Percentiles rank a stretch among this genome's conserved stretches.
These are phyloP conservation scores for Penicillium longicatenatum DNA, from an alignment of 495 filamentous ascomycete species.

Conservation along the genomic window DNA sequence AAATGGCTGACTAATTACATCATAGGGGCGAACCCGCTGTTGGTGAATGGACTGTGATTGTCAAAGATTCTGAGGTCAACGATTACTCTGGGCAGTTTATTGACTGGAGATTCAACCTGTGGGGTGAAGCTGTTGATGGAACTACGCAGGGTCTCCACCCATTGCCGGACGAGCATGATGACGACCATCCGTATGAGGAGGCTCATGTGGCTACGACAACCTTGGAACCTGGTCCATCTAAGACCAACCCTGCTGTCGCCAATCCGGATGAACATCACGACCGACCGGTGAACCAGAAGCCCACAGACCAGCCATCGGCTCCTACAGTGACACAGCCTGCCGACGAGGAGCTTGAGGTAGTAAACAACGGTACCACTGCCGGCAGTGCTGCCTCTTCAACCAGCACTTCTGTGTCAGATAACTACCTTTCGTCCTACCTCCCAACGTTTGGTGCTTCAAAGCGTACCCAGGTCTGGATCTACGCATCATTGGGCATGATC, in stretches of 20 bases:
- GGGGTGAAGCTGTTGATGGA: conserved; percentile 83
- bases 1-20: conserved; percentile 11
- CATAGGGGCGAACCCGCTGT: conserved; percentile 83
- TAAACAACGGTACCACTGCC: conserved; percentile 19
- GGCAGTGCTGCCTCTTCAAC: conserved; percentile 45
- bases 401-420: conserved; percentile 43
- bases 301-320: conserved; percentile 41
- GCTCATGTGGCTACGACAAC: conserved; percentile 56
- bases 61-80: conserved; percentile 85
- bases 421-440: conserved; percentile 85
- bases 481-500: conserved; percentile 81
- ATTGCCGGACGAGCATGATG: conserved; percentile 80
- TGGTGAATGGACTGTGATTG: conserved; percentile 86
- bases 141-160: conserved; percentile 71
- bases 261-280: conserved; percentile 71
- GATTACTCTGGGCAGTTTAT: conserved; percentile 72
- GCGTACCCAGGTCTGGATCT: conserved; percentile 92
- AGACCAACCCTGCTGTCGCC: conserved; percentile 39
- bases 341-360: conserved; percentile 25
- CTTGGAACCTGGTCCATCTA: conserved; percentile 45
- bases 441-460: conserved; percentile 94
- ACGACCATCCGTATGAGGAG: conserved; percentile 71
- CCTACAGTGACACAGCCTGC: conserved; percentile 25
- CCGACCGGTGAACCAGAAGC: conserved; percentile 70
- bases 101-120: conserved; percentile 93